A percentile compares a stretch with the other conserved stretches of the same genome.
Conservation (phyloP, 2,329 filamentous ascomycete species). For the Colletotrichum agaves region DNA sequence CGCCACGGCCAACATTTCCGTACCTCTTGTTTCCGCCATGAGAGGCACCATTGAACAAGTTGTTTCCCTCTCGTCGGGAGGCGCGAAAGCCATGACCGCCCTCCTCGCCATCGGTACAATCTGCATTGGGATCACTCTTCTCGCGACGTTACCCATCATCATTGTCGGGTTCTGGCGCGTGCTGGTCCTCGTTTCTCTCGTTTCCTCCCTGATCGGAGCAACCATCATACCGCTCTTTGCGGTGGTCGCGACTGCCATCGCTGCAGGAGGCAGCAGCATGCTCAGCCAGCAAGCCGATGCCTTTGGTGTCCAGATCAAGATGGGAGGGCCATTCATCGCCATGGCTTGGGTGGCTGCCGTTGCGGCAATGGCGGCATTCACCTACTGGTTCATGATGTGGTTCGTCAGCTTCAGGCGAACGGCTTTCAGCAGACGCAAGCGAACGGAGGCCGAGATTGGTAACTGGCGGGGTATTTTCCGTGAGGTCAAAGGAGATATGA, state of each 20-base stretch:
- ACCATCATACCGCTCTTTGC: slow-evolving; percentile 35
- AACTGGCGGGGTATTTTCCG: slow-evolving; percentile 41
- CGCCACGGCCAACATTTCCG: slow-evolving; percentile 39
- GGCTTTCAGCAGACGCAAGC: slow-evolving; percentile 38
- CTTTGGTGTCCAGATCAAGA: slow-evolving; percentile 34
- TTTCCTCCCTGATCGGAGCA: slow-evolving; percentile 31
- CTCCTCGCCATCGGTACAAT: slow-evolving; percentile 38
- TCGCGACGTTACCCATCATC: slow-evolving; percentile 37
- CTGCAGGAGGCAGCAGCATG: slow-evolving; percentile 25
- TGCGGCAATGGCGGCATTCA: slow-evolving; percentile 13
- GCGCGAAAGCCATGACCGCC: slow-evolving; percentile 37
- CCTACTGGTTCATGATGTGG: slow-evolving; percentile 42
- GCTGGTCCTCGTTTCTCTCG: slow-evolving; percentile 31
- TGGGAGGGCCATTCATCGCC: slow-evolving; percentile 37
- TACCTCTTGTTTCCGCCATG: slow-evolving; percentile 40
- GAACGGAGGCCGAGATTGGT: slow-evolving; percentile 39
- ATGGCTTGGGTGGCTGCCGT: slow-evolving; percentile 40
- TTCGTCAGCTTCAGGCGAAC: slow-evolving; percentile 41
- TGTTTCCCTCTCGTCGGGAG: slow-evolving; percentile 34
- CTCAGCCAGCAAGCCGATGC: slow-evolving; percentile 29
- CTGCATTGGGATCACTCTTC: slow-evolving; percentile 32
- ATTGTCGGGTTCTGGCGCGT: slow-evolving; percentile 32
- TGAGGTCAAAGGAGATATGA: slow-evolving; percentile 39
- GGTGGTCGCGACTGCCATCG: slow-evolving; percentile 29
- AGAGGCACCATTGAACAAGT: slow-evolving; percentile 33